Evolutionary conservation across 805 yeast genomes (phyloP).

Genomic region (Yamadazyma ubonensis): DNA sequence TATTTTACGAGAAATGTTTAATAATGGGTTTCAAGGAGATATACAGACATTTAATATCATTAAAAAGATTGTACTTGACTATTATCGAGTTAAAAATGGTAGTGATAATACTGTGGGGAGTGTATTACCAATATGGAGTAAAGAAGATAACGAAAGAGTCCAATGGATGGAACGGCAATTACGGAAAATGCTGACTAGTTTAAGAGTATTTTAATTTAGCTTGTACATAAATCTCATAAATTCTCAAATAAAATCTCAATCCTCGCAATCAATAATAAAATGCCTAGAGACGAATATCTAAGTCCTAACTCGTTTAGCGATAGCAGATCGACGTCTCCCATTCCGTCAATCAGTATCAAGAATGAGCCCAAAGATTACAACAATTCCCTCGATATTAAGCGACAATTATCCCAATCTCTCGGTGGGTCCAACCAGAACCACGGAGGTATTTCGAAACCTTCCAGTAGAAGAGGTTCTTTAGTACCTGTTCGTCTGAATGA

Average conservation of each 20-base stretch:
- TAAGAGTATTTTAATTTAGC: background rate
- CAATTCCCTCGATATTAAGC: slow-evolving; percentile 32
- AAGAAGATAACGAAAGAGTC: slow-evolving; percentile 35
- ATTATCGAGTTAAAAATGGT: slow-evolving; percentile 33
- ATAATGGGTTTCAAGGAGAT: slow-evolving; percentile 42
- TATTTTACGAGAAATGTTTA: slow-evolving; percentile 36
- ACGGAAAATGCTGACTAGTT: background rate
- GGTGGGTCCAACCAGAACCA: slow-evolving; percentile 17
- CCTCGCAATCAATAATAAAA: slow-evolving; percentile 2
- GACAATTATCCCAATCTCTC: slow-evolving; percentile 40
- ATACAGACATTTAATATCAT: slow-evolving; percentile 33
- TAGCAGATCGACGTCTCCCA: slow-evolving; percentile 9
- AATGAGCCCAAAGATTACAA: slow-evolving; percentile 17
- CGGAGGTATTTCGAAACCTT: slow-evolving; percentile 35
- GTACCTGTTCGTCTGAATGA: slow-evolving; percentile 23
- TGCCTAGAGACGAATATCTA: slow-evolving; percentile 12
- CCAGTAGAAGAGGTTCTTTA: slow-evolving; percentile 35
- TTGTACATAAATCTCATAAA: slow-evolving; percentile 1
- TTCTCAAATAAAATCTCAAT: background rate
- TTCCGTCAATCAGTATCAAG: slow-evolving; percentile 32
- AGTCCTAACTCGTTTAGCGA: slow-evolving; percentile 8
- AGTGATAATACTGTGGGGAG: slow-evolving; percentile 17
- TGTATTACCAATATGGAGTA: slow-evolving; percentile 34
- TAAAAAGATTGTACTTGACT: slow-evolving; percentile 34
- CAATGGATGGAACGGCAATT: slow-evolving; percentile 9